These are phyloP conservation scores for Phialophora macrospora DNA, from an alignment of 2,329 filamentous ascomycete genomes.

Conservation along the genomic window DNA sequence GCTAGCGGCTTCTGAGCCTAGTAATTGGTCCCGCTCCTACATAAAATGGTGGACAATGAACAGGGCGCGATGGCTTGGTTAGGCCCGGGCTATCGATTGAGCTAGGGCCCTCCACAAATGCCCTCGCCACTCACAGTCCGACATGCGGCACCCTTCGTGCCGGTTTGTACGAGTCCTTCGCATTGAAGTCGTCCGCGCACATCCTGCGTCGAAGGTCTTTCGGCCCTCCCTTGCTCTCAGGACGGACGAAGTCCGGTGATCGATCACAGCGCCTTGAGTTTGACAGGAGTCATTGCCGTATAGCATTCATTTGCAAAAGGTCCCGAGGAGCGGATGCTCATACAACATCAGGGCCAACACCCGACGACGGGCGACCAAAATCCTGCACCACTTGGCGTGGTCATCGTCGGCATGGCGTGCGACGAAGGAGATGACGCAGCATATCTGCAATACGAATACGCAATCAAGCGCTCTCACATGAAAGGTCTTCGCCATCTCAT, in stretches of 20 bases:
- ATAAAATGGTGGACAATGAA: background rate
- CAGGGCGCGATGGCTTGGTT: background rate
- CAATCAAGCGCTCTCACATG: background rate
- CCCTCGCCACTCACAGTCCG: conserved; percentile 4
- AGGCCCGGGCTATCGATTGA: background rate
- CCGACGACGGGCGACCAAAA: background rate
- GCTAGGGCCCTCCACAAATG: conserved; percentile 1
- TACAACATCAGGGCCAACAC: background rate
- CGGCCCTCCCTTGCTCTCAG: background rate
- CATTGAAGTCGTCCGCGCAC: background rate
- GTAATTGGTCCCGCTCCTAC: background rate
- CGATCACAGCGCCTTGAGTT: background rate
- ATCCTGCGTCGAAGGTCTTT: background rate
- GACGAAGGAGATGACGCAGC: conserved; percentile 1
- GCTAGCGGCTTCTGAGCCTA: background rate
- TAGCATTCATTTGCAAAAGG: background rate
- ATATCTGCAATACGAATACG: conserved; percentile 1
- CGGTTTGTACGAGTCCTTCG: background rate
- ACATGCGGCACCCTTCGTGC: background rate
- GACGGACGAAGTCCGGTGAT: background rate
- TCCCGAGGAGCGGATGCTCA: background rate
- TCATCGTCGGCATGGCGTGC: background rate
- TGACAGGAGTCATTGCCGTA: background rate
- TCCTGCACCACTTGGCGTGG: background rate
- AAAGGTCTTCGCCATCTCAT: background rate